Percentiles rank a stretch among this genome's conserved stretches.
phyloP scores from a whole-genome alignment of 2,329 filamentous ascomycete species.

The Fusarium pseudonygamai region DNA sequence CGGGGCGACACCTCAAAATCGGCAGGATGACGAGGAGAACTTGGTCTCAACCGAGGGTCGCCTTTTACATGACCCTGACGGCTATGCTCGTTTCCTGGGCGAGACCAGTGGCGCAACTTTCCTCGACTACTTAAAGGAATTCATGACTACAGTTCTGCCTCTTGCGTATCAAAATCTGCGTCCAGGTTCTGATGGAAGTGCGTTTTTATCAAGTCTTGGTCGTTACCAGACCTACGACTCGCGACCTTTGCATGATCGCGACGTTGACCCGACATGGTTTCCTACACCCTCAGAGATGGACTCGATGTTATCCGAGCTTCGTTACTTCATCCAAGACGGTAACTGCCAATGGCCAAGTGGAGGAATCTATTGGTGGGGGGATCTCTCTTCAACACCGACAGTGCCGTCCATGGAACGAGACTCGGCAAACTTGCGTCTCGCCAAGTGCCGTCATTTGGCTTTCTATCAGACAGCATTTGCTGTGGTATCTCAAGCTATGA shows the following conservation, averaged over 20 bases:
- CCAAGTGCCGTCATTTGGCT: slow-evolving; percentile 52
- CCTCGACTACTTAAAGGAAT: slow-evolving; percentile 59
- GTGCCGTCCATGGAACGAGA: slow-evolving; percentile 35
- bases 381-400: slow-evolving; percentile 48
- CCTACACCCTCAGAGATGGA: slow-evolving; percentile 51
- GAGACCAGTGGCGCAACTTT: slow-evolving; percentile 61
- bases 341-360: slow-evolving; percentile 54
- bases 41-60: slow-evolving; percentile 49
- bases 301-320: slow-evolving; percentile 52
- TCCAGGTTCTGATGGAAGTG: slow-evolving; percentile 35
- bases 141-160: slow-evolving; percentile 54
- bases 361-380: slow-evolving; percentile 60
- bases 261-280: slow-evolving; percentile 53
- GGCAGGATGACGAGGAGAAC: slow-evolving; percentile 40
- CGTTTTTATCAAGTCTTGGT: slow-evolving; percentile 55
- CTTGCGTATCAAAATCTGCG: slow-evolving; percentile 43
- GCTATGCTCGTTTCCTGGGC: slow-evolving; percentile 57
- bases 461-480: slow-evolving; percentile 59
- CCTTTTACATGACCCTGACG: slow-evolving; percentile 56
- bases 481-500: slow-evolving; percentile 46
- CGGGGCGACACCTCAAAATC: slow-evolving; percentile 2
- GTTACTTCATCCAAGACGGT: slow-evolving; percentile 58
- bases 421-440: slow-evolving; percentile 30
- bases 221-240: slow-evolving; percentile 60
- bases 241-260: slow-evolving; percentile 49